Base-by-base conservation (phyloP, 805 yeast genomes). In the Monosporozyma servazzii region DNA sequence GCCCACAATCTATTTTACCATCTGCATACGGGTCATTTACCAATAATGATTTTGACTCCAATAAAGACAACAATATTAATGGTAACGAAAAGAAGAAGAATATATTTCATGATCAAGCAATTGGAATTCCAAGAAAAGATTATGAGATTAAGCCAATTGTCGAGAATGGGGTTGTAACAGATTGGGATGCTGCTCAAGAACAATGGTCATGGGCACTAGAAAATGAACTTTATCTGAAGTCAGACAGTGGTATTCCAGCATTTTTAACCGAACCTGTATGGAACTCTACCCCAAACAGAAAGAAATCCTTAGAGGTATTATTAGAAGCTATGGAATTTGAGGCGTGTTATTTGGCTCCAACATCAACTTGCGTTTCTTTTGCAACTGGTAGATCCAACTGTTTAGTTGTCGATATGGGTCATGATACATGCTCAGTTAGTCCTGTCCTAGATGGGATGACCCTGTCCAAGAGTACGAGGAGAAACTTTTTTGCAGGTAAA, bases 361-460 rank as follows among this genome's bases (percentile, higher is more conserved):
- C 84, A 8, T 91, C 96, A n/a, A 84, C 95, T 0, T 85, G 95
- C 70, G 82, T 86, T 1, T 81, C 96, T 1, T 90, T 90, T 69
- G 89, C 91, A 10, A 84, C 86, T 56, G 96, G 96, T 3, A 76
- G 95, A 64, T 89, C 95, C 45, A 84, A 84, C 54, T 88, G 95
- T 64, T 71, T 88, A 31, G 88, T 88, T 40, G 91, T 88, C 40
- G 96, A 88, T 65, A 69, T 87, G 40, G 96, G 96, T 5, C 93
- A 86, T 62, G 90, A 86, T 63, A 71, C 82, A 2, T 73, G 78
- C 18, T 80, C 88, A 54, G 90, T 82, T 1, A 84, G 93, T 5
- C 96, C 90, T 1, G 88, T 86, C 20, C 80, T 83, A 53, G 96
- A 85, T 68, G 95, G 95, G 23, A 79, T 84, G 68, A 83, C 88